Percentiles rank a stretch among this genome's conserved stretches.
phyloP scores from a whole-genome alignment of 768 basidiomycete genomes.

The Pleurotus sapidus region DNA sequence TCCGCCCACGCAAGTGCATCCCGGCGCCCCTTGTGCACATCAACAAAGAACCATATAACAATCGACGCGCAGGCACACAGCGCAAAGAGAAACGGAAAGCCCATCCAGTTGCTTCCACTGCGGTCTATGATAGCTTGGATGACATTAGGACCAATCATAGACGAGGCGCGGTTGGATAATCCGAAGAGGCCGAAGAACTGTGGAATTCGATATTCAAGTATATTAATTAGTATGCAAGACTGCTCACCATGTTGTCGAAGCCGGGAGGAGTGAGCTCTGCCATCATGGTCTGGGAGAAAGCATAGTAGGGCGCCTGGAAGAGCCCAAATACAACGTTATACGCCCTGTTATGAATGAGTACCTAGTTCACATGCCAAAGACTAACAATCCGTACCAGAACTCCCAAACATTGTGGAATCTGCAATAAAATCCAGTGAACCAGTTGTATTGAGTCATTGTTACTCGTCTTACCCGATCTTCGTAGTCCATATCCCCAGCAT shows the following conservation, averaged over 20 bases:
- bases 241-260: conserved; percentile 68
- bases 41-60: conserved; percentile 76
- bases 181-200: conserved; percentile 89
- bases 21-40: conserved; percentile 57
- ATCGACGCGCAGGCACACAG: conserved; percentile 63
- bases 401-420: conserved; percentile 84
- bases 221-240: neutral
- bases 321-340: conserved; percentile 80
- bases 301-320: conserved; percentile 87
- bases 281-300: conserved; percentile 87
- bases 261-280: conserved; percentile 85
- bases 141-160: conserved; percentile 84
- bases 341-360: conserved; percentile 38
- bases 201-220: neutral
- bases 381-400: conserved; percentile 58
- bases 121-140: conserved; percentile 79
- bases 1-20: conserved; percentile 63
- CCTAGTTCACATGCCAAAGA: neutral
- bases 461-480: conserved; percentile 58
- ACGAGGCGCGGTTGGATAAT: conserved; percentile 81
- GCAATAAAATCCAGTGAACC: neutral
- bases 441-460: neutral
- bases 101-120: conserved; percentile 74
- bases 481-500: conserved; percentile 84
- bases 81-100: conserved; percentile 82